Evolutionary conservation across 2,329 filamentous ascomycete species (phyloP).

Genomic region (Apiospora arundinis): DNA sequence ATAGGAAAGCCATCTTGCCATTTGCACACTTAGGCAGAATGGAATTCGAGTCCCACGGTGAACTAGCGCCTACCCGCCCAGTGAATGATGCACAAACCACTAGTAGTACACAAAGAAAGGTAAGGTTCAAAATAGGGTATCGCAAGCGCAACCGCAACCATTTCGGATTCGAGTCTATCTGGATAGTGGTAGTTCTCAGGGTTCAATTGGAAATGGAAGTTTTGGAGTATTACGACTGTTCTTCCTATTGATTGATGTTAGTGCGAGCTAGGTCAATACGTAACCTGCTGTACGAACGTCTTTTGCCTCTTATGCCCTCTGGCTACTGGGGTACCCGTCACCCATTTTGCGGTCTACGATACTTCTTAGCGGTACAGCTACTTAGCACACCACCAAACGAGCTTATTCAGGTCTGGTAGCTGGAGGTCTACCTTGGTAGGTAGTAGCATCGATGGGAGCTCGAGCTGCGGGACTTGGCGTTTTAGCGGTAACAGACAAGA

Average conservation of each 20-base stretch:
- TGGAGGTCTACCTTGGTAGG: no score
- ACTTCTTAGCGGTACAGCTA: neutral
- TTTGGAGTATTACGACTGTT: neutral
- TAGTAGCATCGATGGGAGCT: neutral
- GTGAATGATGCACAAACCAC: conserved; percentile 7
- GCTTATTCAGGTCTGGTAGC: neutral
- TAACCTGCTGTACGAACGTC: conserved; percentile 4
- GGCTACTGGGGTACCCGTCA: neutral
- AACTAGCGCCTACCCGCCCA: neutral
- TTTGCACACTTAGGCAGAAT: conserved; percentile 1
- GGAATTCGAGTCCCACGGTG: neutral
- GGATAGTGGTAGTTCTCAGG: neutral
- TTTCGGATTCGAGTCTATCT: neutral
- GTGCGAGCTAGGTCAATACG: neutral
- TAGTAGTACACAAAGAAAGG: conserved; percentile 8
- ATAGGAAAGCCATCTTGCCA: neutral
- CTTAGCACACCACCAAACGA: neutral
- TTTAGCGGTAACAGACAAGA: conserved; percentile 14
- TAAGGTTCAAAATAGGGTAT: conserved; percentile 15
- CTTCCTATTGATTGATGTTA: neutral
- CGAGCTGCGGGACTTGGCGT: neutral
- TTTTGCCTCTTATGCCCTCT: neutral
- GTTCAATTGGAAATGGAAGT: neutral
- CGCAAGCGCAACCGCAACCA: neutral
- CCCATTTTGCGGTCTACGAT: no score